Conservation (phyloP, 2,329 filamentous ascomycete genomes). For the Neodidymelliopsis sp. region DNA sequence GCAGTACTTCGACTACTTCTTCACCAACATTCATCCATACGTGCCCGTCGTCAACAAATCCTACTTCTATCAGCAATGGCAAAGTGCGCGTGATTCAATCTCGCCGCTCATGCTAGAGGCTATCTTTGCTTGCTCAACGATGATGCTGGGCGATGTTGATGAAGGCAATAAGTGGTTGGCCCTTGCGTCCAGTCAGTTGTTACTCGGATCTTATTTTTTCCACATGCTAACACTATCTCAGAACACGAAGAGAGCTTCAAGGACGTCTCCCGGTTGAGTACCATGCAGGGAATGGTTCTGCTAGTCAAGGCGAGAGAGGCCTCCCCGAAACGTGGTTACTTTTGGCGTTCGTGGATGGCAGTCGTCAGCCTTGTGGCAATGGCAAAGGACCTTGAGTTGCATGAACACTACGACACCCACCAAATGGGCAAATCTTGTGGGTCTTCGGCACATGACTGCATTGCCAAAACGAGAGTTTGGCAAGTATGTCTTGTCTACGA, state of each 20-base stretch:
- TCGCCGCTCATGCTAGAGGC: constrained; percentile 90
- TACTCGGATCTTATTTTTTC: neutral
- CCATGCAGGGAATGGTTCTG: constrained; percentile 86
- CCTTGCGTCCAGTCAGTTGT: constrained; percentile 78
- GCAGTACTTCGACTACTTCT: constrained; percentile 90
- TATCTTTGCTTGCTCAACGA: constrained; percentile 86
- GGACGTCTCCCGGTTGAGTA: constrained; percentile 88
- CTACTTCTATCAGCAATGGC: constrained; percentile 89
- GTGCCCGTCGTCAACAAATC: constrained; percentile 86
- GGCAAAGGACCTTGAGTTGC: constrained; percentile 87
- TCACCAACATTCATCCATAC: constrained; percentile 89
- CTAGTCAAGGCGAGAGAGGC: constrained; percentile 90
- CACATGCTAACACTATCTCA: constrained; percentile 48
- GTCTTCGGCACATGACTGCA: constrained; percentile 75
- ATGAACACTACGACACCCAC: constrained; percentile 86
- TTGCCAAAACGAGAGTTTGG: constrained; percentile 87
- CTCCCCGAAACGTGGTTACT: constrained; percentile 92
- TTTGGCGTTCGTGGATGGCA: constrained; percentile 97
- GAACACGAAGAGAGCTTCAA: constrained; percentile 93
- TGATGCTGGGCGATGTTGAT: constrained; percentile 81
- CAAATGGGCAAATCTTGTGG: constrained; percentile 74
- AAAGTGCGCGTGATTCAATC: constrained; percentile 79
- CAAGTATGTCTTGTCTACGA: constrained; percentile 86
- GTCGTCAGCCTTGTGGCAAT: constrained; percentile 91
- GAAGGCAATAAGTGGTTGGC: constrained; percentile 93